Evolutionary conservation across 2,329 filamentous ascomycete species (phyloP), one percentile per base, ranked within the genome.

Genomic region (Septoria linicola): DNA sequence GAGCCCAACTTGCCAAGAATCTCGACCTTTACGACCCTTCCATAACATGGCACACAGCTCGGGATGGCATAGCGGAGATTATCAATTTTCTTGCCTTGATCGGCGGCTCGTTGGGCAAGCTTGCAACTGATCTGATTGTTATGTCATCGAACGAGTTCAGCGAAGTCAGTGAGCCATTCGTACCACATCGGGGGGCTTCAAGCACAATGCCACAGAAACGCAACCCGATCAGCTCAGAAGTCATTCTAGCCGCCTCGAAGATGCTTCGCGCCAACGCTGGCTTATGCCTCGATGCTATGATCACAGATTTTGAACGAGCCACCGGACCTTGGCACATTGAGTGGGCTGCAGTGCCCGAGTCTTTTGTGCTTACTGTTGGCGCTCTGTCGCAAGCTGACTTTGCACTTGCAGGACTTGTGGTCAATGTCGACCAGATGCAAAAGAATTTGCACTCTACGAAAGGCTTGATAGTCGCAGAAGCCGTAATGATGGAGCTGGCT

Each of bases 161-260:
- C 20, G 65, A 68, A 51, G 60, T 61, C 23, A 55, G 57, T 19
- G 65, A 68, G 51, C 65, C 65, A 1, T 81, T 77, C 41, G 76
- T 80, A 1, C 74, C 76, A 2, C 76, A 80, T 55, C 71, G 78
- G 5, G 79, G 79, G 0, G 76, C 77, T 1, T 78, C 73, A 0
- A 79, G 74, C 0, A 81, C 79, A 0, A 81, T 81, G 79, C 78
- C 79, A 2, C 78, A 81, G 61, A 66, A 67, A 51, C 56, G 65
- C 7, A 68, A 68, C 45, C 66, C 65, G 1, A 66, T 68, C 36
- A 60, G 58, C 2, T 55, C 55, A 17, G 65, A 65, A 42, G 62
- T 66, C 13, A 60, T 66, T 6, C 58, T 61, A 2, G 62, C 65
- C 1, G 57, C 58, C 14, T 60, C 63, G 8, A 63, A 61, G 19